Evolutionary conservation across 192 early-diverging fungal genomes (phyloP), one percentile per base, ranked within the genome.

Genomic region (Coemansia sp.): DNA sequence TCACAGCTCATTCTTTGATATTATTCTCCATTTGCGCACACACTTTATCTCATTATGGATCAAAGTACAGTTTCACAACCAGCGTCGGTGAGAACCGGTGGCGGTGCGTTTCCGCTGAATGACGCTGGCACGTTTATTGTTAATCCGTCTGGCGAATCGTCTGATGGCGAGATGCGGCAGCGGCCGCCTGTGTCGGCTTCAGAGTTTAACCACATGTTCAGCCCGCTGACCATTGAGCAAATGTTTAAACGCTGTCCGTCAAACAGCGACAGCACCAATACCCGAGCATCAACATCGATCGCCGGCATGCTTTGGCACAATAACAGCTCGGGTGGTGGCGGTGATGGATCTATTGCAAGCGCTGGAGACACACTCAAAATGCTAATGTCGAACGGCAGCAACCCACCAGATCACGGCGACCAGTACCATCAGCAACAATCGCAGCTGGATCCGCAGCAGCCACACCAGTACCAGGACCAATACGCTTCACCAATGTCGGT

Each of bases 121-220:
- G 51, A 66, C 34, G 74, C 63, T 38, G 61, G 51, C 21, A 77
- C 74, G 55, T 78, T 78, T 50, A 64, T 78, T 17, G 28, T 78
- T 38, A 72, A 77, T 48, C 59, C 61, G 5, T 47, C 56, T n/a
- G 60, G 36, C 51, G 62, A 26, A 11, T 14, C 66, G 1, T 46
- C 23, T n/a, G 58, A 53, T 50, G 22, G 53, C 54, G 46, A 54
- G 53, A 59, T 54, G 62, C 31, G 37, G 14, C 69, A 64, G 57
- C 56, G 69, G 19, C 57, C 53, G 15, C 75, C 69, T 11, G 65
- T 78, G 21, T 66, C 75, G 5, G 66, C 62, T 7, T 46, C 66
- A 3, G 67, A 73, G 11, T 66, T 79, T 17, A 74, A 74, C 57
- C 71, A 74, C 68, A 79, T 79, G 77, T 79, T 79, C 25, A 79